Evolutionary conservation across 2,329 filamentous ascomycete species (phyloP), one percentile per base, ranked within the genome.

Genomic region (Beauveria rudraprayagi): DNA sequence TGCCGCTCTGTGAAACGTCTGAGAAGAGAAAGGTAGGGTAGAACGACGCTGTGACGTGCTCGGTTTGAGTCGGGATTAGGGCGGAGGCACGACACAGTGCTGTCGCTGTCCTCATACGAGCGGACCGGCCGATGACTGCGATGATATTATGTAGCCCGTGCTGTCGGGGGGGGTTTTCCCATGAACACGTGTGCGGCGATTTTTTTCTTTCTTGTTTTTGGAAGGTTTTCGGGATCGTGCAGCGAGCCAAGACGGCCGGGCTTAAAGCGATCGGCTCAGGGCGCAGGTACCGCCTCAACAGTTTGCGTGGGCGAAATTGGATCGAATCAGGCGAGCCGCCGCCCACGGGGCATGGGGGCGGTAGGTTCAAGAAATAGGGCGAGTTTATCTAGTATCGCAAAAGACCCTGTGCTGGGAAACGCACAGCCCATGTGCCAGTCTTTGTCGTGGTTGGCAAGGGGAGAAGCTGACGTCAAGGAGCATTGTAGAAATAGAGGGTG

Each of bases 51-150:
- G 56, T 24, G 34, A 54, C 41, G 50, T 51, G 43, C 37, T 54
- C 50, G 58, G 58, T 54, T 60, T 52, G 58, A 37, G 5, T 52
- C 56, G 58, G 57, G 50, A 40, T 54, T 48, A 47, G 54, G 11
- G 50, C 50, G 50, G 58, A 60, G 43, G 34, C 28, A 43, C 37
- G 14, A 28, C 14, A 50, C 16, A 28, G 28, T 43, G 57, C 40
- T 46, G 50, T 47, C 26, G 50, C 41, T 43, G 56, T 34, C 5
- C n/a, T 6, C 22, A 44, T 59, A 7, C 24, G 24, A 30, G 9
- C 19, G 24, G 41, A 10, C 24, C 22, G 37, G n/a, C 17, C 26
- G 34, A 30, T 17, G 22, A 50, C n/a, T 34, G 37, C 40, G n/a
- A 51, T 7, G 3, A 5, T 16, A 22, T 57, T n/a, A 14, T 47